Conservation (phyloP, 441 rosid genomes). For the Aquilaria agallochum region DNA sequence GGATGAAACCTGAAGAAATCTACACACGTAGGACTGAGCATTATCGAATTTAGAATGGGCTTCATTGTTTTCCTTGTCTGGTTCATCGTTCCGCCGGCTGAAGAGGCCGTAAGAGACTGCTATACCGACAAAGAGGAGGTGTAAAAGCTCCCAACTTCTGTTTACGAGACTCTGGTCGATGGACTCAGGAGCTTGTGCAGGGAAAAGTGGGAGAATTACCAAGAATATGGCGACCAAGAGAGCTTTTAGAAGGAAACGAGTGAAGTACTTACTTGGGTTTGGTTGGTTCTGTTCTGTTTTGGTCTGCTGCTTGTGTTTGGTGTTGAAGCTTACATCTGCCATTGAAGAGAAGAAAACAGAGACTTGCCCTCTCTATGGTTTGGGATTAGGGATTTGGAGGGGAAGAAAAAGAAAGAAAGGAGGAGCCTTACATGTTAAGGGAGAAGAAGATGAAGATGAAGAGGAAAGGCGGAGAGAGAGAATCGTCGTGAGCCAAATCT, state of each 20-base stretch:
- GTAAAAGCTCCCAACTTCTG: constrained; percentile 87
- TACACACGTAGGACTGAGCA: constrained; percentile 64
- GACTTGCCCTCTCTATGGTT: constrained; percentile 2
- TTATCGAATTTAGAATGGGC: constrained; percentile 43
- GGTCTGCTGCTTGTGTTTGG: constrained; percentile 26
- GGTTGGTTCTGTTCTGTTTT: constrained; percentile 27
- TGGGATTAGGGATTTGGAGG: constrained; percentile 18
- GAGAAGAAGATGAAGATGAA: constrained; percentile 17
- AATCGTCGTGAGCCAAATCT: constrained; percentile 26
- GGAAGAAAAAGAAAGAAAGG: constrained; percentile 18
- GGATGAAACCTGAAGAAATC: constrained; percentile 77
- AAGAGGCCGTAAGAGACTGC: constrained; percentile 96
- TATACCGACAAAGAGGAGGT: constrained; percentile 81
- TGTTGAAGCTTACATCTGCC: constrained; percentile 46
- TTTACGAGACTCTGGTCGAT: constrained; percentile 55
- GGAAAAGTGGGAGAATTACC: constrained; percentile 56
- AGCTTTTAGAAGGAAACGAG: constrained; percentile 69
- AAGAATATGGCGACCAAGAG: constrained; percentile 44
- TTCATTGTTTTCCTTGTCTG: constrained; percentile 33
- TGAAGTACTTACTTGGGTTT: constrained; percentile 45
- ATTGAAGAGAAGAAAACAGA: constrained; percentile 33
- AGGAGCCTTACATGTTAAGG: constrained; percentile 53
- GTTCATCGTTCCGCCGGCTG: constrained; percentile 56
- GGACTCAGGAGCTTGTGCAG: constrained; percentile 88
- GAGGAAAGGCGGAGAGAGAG: constrained; percentile 26